These are phyloP conservation scores for Tuber umbilicatum DNA, from an alignment of 495 filamentous ascomycete species.

Conservation along the genomic window DNA sequence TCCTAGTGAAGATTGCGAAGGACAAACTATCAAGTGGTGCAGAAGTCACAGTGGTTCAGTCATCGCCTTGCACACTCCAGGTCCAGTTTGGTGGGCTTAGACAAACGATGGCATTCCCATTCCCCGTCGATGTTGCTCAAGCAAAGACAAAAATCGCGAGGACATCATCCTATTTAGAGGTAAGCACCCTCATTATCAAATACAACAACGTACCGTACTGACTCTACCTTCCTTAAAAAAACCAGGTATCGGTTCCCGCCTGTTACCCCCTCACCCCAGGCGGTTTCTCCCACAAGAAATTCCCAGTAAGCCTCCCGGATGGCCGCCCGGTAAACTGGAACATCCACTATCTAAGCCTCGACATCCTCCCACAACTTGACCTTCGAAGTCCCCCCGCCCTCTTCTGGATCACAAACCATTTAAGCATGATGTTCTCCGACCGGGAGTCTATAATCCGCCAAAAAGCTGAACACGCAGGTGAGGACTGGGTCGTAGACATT, in stretches of 20 bases:
- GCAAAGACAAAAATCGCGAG: constrained; percentile 42
- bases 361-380: constrained; percentile 39
- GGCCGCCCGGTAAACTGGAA: constrained; percentile 37
- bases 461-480: constrained; percentile 9
- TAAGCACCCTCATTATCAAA: constrained; percentile 7
- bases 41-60: constrained; percentile 36
- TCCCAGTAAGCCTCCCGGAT: constrained; percentile 32
- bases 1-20: constrained; percentile 28
- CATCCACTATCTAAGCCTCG: constrained; percentile 42
- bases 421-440: constrained; percentile 39
- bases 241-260: constrained; percentile 30
- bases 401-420: constrained; percentile 37
- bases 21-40: constrained; percentile 16
- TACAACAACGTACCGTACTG: neutral
- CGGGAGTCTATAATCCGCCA: constrained; percentile 36
- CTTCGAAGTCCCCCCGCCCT: constrained; percentile 23
- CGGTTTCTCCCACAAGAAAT: constrained; percentile 30
- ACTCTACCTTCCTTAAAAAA: neutral
- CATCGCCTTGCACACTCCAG: constrained; percentile 36
- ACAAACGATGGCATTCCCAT: constrained; percentile 40
- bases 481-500: constrained; percentile 35
- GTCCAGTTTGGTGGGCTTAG: constrained; percentile 26
- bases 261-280: constrained; percentile 12
- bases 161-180: constrained; percentile 44
- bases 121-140: constrained; percentile 38